phyloP scores from a whole-genome alignment of 495 filamentous ascomycete species.

The Ramalina intermedia region DNA sequence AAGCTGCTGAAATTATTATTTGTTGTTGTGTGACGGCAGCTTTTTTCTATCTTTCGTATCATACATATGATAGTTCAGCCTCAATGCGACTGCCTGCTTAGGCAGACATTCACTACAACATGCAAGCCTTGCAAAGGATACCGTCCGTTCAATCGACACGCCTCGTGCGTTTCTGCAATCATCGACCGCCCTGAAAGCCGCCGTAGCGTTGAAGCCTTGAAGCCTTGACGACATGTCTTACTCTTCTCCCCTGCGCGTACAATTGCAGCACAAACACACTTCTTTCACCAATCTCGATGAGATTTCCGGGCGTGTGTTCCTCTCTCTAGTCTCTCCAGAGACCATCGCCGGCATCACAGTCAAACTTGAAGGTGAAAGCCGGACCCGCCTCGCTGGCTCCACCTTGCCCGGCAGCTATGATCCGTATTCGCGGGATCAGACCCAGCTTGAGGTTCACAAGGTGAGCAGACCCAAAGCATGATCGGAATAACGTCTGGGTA shows the following conservation, averaged over 20 bases:
- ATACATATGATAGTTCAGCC: too few relatives aligned
- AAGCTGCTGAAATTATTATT: too few relatives aligned
- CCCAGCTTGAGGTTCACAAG: constrained; percentile 65
- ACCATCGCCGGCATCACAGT: constrained; percentile 67
- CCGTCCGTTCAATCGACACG: too few relatives aligned
- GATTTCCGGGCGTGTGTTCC: constrained; percentile 52
- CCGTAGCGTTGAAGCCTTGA: too few relatives aligned
- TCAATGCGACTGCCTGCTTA: too few relatives aligned
- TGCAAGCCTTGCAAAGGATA: too few relatives aligned
- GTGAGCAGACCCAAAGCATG: constrained; percentile 25
- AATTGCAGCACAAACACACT: constrained; percentile 55
- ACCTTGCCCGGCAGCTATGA: constrained; percentile 26
- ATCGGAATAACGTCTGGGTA: neutral
- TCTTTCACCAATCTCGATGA: constrained; percentile 86
- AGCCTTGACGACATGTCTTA: neutral
- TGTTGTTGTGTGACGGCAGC: too few relatives aligned
- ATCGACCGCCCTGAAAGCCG: too few relatives aligned
- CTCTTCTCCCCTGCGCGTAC: constrained; percentile 36
- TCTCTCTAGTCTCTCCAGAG: constrained; percentile 48
- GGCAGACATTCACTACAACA: too few relatives aligned
- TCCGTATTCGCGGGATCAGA: constrained; percentile 38
- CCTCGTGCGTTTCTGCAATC: too few relatives aligned
- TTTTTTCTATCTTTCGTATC: too few relatives aligned
- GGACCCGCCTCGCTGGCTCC: constrained; percentile 43
- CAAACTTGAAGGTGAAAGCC: constrained; percentile 85